phyloP scores from a whole-genome alignment of 371 early-diverging fungal species.

The Mucor velutinosus region DNA sequence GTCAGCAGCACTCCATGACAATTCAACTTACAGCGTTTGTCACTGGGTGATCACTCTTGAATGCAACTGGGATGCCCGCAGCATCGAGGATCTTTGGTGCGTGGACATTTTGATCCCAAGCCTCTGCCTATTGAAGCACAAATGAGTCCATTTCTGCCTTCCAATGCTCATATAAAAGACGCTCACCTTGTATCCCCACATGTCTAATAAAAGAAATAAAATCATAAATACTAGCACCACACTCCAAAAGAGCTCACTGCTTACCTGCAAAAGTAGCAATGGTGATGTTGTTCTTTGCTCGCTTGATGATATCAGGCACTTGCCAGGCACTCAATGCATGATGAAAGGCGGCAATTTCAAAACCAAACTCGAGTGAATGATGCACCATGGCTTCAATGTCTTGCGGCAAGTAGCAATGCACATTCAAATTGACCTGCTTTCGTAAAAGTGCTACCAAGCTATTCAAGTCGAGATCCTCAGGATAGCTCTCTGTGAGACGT shows the following conservation, averaged over 20 bases:
- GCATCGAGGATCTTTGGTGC: slow-evolving; percentile 68
- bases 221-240: too few species aligned
- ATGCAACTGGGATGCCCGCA: slow-evolving; percentile 77
- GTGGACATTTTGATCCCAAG: slow-evolving; percentile 68
- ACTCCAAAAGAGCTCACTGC: not conserved
- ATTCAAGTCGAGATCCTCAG: slow-evolving; percentile 52
- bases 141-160: not conserved
- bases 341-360: slow-evolving; percentile 69
- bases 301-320: slow-evolving; percentile 54
- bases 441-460: slow-evolving; percentile 59
- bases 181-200: slow-evolving; percentile 58
- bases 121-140: slow-evolving; percentile 54
- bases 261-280: slow-evolving; percentile 75
- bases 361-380: slow-evolving; percentile 62
- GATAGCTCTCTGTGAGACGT: slow-evolving; percentile 49
- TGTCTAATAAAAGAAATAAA: slow-evolving; percentile 27
- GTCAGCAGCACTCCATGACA: not conserved
- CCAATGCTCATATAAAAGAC: not conserved
- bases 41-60: slow-evolving; percentile 86
- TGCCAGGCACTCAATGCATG: slow-evolving; percentile 71
- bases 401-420: slow-evolving; percentile 60
- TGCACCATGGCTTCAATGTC: slow-evolving; percentile 66
- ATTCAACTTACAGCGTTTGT: slow-evolving; percentile 58
- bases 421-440: slow-evolving; percentile 57
- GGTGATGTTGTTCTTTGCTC: slow-evolving; percentile 64